These are phyloP conservation scores for Candida nonsorbophila DNA, from an alignment of 805 yeast species.

Conservation along the genomic window DNA sequence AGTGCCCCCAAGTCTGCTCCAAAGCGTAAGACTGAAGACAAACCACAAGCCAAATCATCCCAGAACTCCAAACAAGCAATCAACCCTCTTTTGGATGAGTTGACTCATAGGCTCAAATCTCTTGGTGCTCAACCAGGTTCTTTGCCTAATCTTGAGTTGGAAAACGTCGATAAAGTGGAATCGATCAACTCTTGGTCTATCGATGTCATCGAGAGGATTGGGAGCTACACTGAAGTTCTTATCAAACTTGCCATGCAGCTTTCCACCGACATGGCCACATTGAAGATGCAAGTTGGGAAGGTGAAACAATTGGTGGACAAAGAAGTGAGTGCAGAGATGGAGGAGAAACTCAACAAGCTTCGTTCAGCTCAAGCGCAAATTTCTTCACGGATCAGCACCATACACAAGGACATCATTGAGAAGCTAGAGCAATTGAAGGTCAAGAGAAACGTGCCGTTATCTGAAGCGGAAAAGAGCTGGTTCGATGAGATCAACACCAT, in stretches of 20 bases:
- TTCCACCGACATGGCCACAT: constrained; percentile 16
- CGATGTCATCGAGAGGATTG: constrained; percentile 10
- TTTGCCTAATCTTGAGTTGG: no score
- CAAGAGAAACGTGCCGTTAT: constrained; percentile 22
- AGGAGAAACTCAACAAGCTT: constrained; percentile 7
- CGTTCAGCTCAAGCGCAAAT: no score
- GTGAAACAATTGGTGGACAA: constrained; percentile 5
- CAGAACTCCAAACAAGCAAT: no score
- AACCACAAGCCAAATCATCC: no score
- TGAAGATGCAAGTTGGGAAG: constrained; percentile 14
- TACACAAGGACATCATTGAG: constrained; percentile 15
- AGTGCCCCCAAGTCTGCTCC: no score
- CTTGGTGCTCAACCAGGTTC: no score
- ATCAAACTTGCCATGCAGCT: constrained; percentile 16
- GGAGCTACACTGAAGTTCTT: constrained; percentile 10
- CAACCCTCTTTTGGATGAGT: no score
- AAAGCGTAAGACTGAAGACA: no score
- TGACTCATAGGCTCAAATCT: no score
- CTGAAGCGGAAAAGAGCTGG: constrained; percentile 31
- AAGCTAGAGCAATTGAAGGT: constrained; percentile 18
- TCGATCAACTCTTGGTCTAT: constrained; percentile 18
- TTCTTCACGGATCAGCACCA: no score
- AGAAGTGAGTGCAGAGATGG: constrained; percentile 6
- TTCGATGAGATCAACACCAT: constrained; percentile 29
- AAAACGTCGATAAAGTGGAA: no score